Conservation (phyloP, 257 asterid genomes). For the Catharanthus roseus region DNA sequence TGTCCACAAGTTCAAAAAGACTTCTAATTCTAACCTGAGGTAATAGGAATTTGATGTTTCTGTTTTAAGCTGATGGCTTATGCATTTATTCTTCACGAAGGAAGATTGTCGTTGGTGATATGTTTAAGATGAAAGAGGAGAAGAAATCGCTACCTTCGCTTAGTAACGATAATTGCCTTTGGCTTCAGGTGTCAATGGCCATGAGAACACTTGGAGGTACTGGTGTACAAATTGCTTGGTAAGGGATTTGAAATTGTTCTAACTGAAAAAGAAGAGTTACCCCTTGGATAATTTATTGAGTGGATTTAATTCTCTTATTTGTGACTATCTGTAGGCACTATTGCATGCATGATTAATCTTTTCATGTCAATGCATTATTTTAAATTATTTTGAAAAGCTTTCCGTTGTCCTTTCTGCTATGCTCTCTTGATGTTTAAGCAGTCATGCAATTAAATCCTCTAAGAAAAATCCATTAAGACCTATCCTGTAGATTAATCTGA, state of each 20-base stretch:
- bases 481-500: background rate
- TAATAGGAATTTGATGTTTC: background rate
- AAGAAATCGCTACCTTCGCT: background rate
- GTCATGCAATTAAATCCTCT: background rate
- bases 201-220: slow-evolving; percentile 76
- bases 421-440: background rate
- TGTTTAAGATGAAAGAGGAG: background rate
- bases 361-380: background rate
- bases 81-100: background rate
- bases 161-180: background rate
- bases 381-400: background rate
- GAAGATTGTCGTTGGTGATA: background rate
- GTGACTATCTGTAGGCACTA: background rate
- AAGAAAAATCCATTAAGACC: background rate
- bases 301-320: background rate
- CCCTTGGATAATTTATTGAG: background rate
- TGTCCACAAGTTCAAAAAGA: no score
- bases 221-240: slow-evolving; percentile 91
- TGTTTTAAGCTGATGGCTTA: background rate
- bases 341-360: background rate
- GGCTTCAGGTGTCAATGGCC: slow-evolving; percentile 81
- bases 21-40: no score
- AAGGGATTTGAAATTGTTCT: slow-evolving; percentile 18
- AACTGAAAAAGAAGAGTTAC: background rate
- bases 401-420: background rate